phyloP scores from a whole-genome alignment of 495 filamentous ascomycete species.

The Glutinoglossum americanum region DNA sequence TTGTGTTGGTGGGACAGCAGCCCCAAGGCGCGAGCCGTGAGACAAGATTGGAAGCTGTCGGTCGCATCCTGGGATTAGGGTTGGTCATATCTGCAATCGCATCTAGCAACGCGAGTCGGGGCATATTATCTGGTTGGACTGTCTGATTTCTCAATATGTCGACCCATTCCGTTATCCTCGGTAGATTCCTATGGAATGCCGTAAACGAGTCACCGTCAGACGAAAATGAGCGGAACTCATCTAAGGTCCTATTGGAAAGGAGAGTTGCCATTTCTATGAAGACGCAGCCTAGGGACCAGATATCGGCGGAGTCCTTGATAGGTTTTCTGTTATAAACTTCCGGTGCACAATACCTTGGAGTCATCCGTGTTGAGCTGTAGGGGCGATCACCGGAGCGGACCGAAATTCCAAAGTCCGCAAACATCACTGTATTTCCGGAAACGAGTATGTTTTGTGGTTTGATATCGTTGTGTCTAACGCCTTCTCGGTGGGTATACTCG shows the following conservation, averaged over 20 bases:
- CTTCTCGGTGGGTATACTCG: neutral
- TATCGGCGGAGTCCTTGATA: neutral
- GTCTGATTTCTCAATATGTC: too few species aligned
- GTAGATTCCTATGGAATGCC: neutral
- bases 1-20: neutral
- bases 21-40: neutral
- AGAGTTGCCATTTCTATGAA: neutral
- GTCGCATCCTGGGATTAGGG: neutral
- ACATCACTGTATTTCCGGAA: neutral
- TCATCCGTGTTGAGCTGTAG: neutral
- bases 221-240: neutral
- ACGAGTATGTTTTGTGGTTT: neutral
- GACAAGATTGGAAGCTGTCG: neutral
- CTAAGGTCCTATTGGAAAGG: neutral
- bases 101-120: neutral
- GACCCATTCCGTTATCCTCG: neutral
- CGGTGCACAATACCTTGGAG: neutral
- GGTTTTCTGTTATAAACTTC: neutral
- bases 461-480: neutral
- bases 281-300: neutral
- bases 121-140: neutral
- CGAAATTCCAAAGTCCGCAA: neutral
- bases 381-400: neutral
- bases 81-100: neutral
- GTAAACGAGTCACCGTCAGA: neutral